A percentile compares a stretch with the other conserved stretches of the same genome.
These are phyloP conservation scores for Pachyrhizus erosus DNA, from an alignment of 306 rosid species.

Conservation along the genomic window DNA sequence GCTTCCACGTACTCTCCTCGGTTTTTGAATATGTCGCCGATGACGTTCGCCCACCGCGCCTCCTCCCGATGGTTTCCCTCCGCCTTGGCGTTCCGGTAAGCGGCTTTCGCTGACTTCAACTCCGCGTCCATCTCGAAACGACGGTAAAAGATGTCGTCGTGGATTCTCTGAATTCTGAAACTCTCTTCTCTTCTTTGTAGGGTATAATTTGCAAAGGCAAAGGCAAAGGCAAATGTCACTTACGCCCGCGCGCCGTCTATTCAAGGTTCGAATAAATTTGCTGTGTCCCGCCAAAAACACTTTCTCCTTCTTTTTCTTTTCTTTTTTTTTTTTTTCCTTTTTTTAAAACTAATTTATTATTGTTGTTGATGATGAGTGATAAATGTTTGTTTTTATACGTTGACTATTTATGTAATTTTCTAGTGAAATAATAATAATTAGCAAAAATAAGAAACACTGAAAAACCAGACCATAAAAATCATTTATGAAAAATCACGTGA, in stretches of 20 bases:
- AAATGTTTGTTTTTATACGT: neutral
- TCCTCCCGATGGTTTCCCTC: conserved; percentile 86
- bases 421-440: too few species aligned
- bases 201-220: conserved; percentile 20
- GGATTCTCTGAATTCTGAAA: neutral
- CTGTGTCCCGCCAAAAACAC: conserved; percentile 50
- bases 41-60: conserved; percentile 91
- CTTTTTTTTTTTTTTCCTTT: neutral
- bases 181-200: neutral
- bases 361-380: too few species aligned
- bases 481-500: neutral
- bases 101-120: conserved; percentile 63
- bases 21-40: conserved; percentile 70
- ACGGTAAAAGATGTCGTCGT: conserved; percentile 26
- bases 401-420: neutral
- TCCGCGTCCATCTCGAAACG: conserved; percentile 56
- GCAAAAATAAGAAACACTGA: neutral
- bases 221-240: neutral
- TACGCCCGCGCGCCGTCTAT: neutral
- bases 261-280: conserved; percentile 26
- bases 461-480: too few species aligned
- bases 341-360: too few species aligned
- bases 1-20: conserved; percentile 81
- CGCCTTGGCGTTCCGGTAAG: conserved; percentile 66
- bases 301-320: too few species aligned